These are phyloP conservation scores for Fusarium cyanostomum DNA, from an alignment of 2,329 filamentous ascomycete genomes.

Conservation along the genomic window DNA sequence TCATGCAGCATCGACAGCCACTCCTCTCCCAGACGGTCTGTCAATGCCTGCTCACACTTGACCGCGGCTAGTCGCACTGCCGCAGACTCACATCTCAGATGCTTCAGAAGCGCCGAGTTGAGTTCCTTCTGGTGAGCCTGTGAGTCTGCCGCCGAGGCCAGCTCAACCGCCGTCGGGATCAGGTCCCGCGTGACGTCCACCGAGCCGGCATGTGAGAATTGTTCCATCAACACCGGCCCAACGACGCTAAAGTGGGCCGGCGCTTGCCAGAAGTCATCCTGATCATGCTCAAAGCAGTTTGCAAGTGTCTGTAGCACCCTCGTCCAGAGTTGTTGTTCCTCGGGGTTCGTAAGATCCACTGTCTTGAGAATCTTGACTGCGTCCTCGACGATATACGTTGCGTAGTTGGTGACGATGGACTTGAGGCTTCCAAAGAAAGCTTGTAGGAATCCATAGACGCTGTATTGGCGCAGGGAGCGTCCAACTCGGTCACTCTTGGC, in stretches of 20 bases:
- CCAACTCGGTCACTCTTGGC: slow-evolving; percentile 69
- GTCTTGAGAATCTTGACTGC: slow-evolving; percentile 70
- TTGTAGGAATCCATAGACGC: slow-evolving; percentile 82
- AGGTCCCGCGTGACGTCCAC: slow-evolving; percentile 62
- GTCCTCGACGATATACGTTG: slow-evolving; percentile 83
- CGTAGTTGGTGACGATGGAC: slow-evolving; percentile 93
- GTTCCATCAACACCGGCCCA: slow-evolving; percentile 72
- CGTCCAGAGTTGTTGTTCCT: slow-evolving; percentile 70
- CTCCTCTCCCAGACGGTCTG: slow-evolving; percentile 85
- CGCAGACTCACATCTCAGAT: slow-evolving; percentile 77
- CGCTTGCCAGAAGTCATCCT: slow-evolving; percentile 95
- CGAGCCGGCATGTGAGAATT: slow-evolving; percentile 63
- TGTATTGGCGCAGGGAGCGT: slow-evolving; percentile 71
- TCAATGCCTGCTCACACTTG: slow-evolving; percentile 81
- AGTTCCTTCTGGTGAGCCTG: slow-evolving; percentile 91
- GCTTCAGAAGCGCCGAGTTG: slow-evolving; percentile 80
- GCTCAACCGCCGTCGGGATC: slow-evolving; percentile 79
- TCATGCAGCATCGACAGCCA: slow-evolving; percentile 92
- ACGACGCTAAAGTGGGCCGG: slow-evolving; percentile 85
- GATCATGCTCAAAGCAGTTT: slow-evolving; percentile 85
- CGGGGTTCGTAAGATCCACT: slow-evolving; percentile 57
- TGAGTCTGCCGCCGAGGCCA: slow-evolving; percentile 83
- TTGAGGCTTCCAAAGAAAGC: slow-evolving; percentile 87
- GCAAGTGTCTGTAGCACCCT: slow-evolving; percentile 76
- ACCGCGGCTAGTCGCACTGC: slow-evolving; percentile 83